These are phyloP conservation scores for Echites panduratus DNA, from an alignment of 257 asterid genomes.

Conservation along the genomic window DNA sequence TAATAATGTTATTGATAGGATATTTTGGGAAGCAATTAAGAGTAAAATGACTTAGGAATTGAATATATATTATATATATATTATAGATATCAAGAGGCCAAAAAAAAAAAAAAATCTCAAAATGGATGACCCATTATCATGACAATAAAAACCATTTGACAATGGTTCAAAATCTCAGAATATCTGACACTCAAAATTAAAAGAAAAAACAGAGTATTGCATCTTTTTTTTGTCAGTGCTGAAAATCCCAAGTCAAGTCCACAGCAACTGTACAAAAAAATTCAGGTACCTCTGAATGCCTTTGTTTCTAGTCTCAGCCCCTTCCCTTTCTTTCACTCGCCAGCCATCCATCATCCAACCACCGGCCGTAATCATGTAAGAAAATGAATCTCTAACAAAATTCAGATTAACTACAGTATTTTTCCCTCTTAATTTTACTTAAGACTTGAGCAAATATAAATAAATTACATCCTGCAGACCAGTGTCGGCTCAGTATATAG, in stretches of 20 bases:
- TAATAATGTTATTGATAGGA: too few relatives aligned
- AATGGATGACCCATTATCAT: slow-evolving; percentile 7
- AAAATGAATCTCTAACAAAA: too few relatives aligned
- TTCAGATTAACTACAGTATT: too few relatives aligned
- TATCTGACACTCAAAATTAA: neutral
- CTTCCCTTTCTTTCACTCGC: neutral
- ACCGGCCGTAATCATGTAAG: too few relatives aligned
- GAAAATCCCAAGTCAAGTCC: slow-evolving; percentile 8
- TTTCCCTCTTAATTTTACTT: too few relatives aligned
- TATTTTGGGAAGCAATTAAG: too few relatives aligned
- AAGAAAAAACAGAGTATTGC: neutral
- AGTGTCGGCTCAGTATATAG: too few relatives aligned
- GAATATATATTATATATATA: too few relatives aligned
- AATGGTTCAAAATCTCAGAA: slow-evolving; percentile 10
- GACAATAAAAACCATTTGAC: slow-evolving; percentile 4
- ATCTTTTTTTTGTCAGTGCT: slow-evolving; percentile 16
- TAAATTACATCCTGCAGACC: too few relatives aligned
- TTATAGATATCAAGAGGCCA: neutral
- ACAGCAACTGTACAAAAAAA: slow-evolving; percentile 12
- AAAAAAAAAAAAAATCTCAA: neutral
- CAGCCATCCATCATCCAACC: too few relatives aligned
- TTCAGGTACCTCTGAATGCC: neutral
- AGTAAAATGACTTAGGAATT: too few relatives aligned
- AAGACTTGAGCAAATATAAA: too few relatives aligned
- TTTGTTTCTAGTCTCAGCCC: slow-evolving; percentile 7